A percentile compares a stretch with the other conserved stretches of the same genome.
Conservation (phyloP, 805 yeast genomes). For the Kazachstania psychrophila region DNA sequence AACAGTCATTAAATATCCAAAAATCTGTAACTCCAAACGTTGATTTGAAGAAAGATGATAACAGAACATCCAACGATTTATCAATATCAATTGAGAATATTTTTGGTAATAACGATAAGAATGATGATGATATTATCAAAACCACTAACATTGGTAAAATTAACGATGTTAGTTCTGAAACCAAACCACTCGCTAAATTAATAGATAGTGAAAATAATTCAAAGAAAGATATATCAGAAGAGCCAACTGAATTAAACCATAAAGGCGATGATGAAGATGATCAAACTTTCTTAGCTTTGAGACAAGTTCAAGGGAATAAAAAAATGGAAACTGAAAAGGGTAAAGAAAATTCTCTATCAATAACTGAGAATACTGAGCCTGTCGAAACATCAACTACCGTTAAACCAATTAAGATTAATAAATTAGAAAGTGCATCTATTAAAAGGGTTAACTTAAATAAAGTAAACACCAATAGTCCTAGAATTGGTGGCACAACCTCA, state of each 20-base stretch:
- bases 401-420: constrained; percentile 4
- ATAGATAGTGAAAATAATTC: constrained; percentile 3
- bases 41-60: not conserved
- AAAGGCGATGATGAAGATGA: constrained; percentile 11
- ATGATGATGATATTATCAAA: constrained; percentile 25
- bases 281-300: constrained; percentile 17
- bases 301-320: constrained; percentile 7
- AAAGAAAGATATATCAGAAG: not conserved
- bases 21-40: not conserved
- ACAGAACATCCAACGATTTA: not conserved
- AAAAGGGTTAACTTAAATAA: constrained; percentile 1
- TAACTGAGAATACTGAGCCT: not conserved
- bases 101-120: constrained; percentile 16
- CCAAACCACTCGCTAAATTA: not conserved
- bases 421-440: not conserved
- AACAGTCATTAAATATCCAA: not conserved
- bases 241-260: too few relatives aligned
- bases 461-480: not conserved
- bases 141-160: constrained; percentile 7
- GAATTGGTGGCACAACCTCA: too few relatives aligned
- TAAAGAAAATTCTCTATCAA: not conserved
- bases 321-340: constrained; percentile 1
- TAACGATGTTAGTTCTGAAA: not conserved
- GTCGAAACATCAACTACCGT: not conserved
- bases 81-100: constrained; percentile 20